These are phyloP conservation scores for Nakaseomyces nivariensis DNA, from an alignment of 1,139 yeast genomes.

Conservation along the genomic window DNA sequence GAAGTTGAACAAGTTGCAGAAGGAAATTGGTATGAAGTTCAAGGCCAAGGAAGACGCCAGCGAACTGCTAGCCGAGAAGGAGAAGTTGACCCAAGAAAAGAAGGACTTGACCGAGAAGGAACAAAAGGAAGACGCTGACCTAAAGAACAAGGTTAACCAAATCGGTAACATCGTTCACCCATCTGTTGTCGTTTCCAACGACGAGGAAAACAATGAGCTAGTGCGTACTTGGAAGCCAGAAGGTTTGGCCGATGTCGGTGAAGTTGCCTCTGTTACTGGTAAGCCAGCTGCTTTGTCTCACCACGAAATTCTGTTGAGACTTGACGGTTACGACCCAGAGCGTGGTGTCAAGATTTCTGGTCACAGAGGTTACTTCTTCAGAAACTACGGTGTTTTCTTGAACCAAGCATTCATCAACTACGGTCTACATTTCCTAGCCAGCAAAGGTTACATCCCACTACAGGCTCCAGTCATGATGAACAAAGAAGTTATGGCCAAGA, in stretches of 20 bases:
- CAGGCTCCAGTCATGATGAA: slow-evolving; percentile 99
- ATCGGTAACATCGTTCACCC: slow-evolving; percentile 93
- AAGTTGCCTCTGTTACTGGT: slow-evolving; percentile 63
- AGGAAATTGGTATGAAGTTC: slow-evolving; percentile 83
- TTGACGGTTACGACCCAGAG: slow-evolving; percentile 97
- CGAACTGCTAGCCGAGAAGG: slow-evolving; percentile 74
- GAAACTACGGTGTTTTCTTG: slow-evolving; percentile 91
- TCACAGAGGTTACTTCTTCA: slow-evolving; percentile 95
- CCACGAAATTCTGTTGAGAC: slow-evolving; percentile 86
- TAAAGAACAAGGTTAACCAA: slow-evolving; percentile 72
- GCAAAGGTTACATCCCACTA: slow-evolving; percentile 75
- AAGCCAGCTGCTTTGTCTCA: slow-evolving; percentile 78
- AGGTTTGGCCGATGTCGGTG: slow-evolving; percentile 44
- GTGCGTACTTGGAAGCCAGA: slow-evolving; percentile 83
- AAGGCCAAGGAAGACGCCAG: slow-evolving; percentile 92
- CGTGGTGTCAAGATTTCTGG: slow-evolving; percentile 98
- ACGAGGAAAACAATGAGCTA: slow-evolving; percentile 85
- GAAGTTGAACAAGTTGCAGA: slow-evolving; percentile 76
- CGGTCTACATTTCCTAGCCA: slow-evolving; percentile 76
- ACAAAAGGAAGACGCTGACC: slow-evolving; percentile 64
- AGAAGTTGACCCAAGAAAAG: slow-evolving; percentile 59
- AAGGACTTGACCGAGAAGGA: slow-evolving; percentile 56
- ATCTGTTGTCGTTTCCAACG: slow-evolving; percentile 74
- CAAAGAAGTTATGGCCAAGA: slow-evolving; percentile 98
- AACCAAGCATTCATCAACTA: slow-evolving; percentile 97